Percentiles rank a stretch among this genome's conserved stretches.
These are phyloP conservation scores for Neonectria neomacrospora DNA, from an alignment of 2,329 filamentous ascomycete species.

Conservation along the genomic window DNA sequence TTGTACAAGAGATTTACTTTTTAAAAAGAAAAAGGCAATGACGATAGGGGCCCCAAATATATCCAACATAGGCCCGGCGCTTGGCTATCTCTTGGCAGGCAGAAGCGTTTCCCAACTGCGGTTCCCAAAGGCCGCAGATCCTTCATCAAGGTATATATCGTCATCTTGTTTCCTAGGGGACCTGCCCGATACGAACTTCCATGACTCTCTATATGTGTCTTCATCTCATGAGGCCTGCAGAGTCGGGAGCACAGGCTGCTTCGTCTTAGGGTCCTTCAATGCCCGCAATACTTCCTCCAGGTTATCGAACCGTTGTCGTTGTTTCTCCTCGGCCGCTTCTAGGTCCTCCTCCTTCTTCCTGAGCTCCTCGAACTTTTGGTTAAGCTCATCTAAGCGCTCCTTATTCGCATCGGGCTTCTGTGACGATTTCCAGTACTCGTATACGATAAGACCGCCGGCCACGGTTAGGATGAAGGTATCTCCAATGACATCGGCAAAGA, in stretches of 20 bases:
- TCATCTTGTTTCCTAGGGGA: neutral
- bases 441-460: constrained; percentile 66
- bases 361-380: constrained; percentile 60
- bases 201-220: neutral
- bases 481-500: constrained; percentile 74
- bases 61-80: neutral
- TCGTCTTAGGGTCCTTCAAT: constrained; percentile 67
- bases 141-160: neutral
- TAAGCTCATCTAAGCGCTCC: constrained; percentile 63
- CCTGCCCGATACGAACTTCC: neutral
- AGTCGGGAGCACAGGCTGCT: constrained; percentile 61
- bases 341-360: constrained; percentile 62
- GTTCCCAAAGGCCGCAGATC: neutral
- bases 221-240: constrained; percentile 40
- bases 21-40: constrained; percentile 6
- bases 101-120: neutral
- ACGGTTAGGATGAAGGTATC: constrained; percentile 72
- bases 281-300: constrained; percentile 65
- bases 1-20: constrained; percentile 29
- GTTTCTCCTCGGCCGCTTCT: constrained; percentile 57
- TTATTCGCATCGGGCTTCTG: constrained; percentile 69
- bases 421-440: constrained; percentile 69
- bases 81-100: neutral
- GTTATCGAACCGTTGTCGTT: constrained; percentile 59
- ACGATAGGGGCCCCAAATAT: constrained; percentile 9